These are phyloP conservation scores for Colletotrichum sp. DNA, from an alignment of 2,329 filamentous ascomycete genomes.

Conservation along the genomic window DNA sequence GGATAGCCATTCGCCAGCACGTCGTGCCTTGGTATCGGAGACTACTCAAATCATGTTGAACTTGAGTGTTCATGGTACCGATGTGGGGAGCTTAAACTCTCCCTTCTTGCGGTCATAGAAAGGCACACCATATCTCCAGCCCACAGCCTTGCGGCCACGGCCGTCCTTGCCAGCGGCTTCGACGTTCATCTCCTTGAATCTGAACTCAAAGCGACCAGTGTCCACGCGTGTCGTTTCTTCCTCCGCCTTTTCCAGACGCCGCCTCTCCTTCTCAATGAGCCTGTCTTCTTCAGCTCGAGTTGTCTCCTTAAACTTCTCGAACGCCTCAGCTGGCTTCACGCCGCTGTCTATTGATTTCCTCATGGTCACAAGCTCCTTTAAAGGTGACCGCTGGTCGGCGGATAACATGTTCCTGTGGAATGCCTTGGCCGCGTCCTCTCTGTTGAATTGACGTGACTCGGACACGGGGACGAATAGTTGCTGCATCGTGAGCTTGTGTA, in stretches of 20 bases:
- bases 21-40: not conserved
- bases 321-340: slow-evolving; percentile 38
- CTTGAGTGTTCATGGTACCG: slow-evolving; percentile 50
- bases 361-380: slow-evolving; percentile 64
- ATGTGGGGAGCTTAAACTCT: slow-evolving; percentile 71
- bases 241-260: slow-evolving; percentile 39
- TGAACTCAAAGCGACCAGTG: slow-evolving; percentile 64
- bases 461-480: slow-evolving; percentile 70
- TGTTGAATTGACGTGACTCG: slow-evolving; percentile 68
- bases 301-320: slow-evolving; percentile 43
- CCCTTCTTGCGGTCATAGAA: slow-evolving; percentile 67
- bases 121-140: slow-evolving; percentile 70
- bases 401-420: slow-evolving; percentile 66
- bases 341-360: slow-evolving; percentile 52
- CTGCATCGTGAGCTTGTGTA: slow-evolving; percentile 66
- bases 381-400: slow-evolving; percentile 65
- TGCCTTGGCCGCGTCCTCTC: slow-evolving; percentile 68
- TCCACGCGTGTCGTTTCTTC: slow-evolving; percentile 48
- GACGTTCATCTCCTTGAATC: slow-evolving; percentile 64
- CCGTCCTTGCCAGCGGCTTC: slow-evolving; percentile 62
- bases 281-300: slow-evolving; percentile 49
- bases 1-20: not conserved
- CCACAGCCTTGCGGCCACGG: slow-evolving; percentile 54
- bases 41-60: not conserved
- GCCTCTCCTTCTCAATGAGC: slow-evolving; percentile 37